Conservation (phyloP, 306 rosid species). For the Urtica urens region DNA sequence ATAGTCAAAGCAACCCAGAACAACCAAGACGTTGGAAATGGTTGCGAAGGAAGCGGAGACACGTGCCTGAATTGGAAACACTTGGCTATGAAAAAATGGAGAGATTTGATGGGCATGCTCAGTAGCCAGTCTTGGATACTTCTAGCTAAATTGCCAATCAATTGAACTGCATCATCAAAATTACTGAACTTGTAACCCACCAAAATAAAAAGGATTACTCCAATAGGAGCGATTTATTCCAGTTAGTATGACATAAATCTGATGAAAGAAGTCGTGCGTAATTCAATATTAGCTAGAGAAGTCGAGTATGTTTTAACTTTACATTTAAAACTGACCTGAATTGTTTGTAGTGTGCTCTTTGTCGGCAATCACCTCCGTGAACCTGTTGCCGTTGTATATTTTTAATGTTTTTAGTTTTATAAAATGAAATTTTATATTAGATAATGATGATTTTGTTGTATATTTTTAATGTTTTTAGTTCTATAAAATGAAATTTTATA, state of each 20-base stretch:
- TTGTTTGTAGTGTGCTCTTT: neutral
- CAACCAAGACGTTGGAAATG: conserved; percentile 5
- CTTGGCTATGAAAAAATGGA: conserved; percentile 24
- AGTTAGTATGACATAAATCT: too few relatives aligned
- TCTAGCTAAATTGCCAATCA: conserved; percentile 1
- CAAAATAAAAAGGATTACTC: too few relatives aligned
- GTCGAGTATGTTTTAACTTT: too few relatives aligned
- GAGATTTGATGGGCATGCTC: conserved; percentile 14
- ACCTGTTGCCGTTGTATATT: conserved; percentile 3
- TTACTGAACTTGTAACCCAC: neutral
- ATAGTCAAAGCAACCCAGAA: conserved; percentile 19
- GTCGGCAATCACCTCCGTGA: neutral
- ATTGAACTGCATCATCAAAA: conserved; percentile 18
- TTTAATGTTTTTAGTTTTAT: too few relatives aligned
- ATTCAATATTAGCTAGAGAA: too few relatives aligned
- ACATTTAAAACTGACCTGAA: conserved; percentile 19
- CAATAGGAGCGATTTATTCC: too few relatives aligned
- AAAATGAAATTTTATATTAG: too few relatives aligned
- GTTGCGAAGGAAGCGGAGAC: neutral
- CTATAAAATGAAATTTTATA: too few relatives aligned
- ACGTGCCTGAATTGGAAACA: conserved; percentile 19
- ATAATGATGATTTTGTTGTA: too few relatives aligned
- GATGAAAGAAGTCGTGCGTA: too few relatives aligned
- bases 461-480: too few relatives aligned
- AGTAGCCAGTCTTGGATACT: conserved; percentile 14